These are phyloP conservation scores for Telopea speciosissima DNA, from an alignment of 177 flowering plant genomes.

Conservation along the genomic window DNA sequence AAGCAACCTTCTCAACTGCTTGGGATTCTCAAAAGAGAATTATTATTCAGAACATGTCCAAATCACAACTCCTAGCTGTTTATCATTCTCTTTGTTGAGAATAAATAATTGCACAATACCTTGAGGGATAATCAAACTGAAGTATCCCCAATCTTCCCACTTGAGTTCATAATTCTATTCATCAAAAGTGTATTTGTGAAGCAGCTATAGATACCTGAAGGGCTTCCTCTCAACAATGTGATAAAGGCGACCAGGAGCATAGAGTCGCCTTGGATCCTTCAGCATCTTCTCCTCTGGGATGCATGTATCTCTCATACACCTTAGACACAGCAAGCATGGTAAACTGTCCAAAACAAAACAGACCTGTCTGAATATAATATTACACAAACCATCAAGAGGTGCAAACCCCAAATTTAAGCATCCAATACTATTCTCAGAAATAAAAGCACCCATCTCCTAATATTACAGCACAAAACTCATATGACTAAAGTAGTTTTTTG, in stretches of 20 bases:
- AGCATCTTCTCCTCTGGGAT: slow-evolving; percentile 53
- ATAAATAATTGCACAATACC: neutral
- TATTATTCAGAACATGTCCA: neutral
- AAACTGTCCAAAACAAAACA: slow-evolving; percentile 38
- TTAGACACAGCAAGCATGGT: slow-evolving; percentile 65
- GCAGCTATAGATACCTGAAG: slow-evolving; percentile 38
- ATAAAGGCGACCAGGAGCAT: slow-evolving; percentile 77
- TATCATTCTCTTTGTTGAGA: neutral
- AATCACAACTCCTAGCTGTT: neutral
- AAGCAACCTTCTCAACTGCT: neutral
- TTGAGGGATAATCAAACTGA: neutral
- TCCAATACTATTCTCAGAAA: slow-evolving; percentile 3
- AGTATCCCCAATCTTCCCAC: neutral
- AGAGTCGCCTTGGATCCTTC: slow-evolving; percentile 64
- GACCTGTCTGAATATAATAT: neutral
- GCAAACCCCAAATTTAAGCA: neutral
- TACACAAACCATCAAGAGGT: neutral
- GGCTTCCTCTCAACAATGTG: slow-evolving; percentile 72
- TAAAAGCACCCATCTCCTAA: neutral
- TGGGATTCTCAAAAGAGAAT: neutral
- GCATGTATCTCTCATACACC: slow-evolving; percentile 70
- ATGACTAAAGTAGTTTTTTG: neutral
- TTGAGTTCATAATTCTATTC: neutral
- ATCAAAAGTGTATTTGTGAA: slow-evolving; percentile 1
- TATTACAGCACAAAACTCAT: neutral